phyloP scores from a whole-genome alignment of 768 basidiomycete genomes.

The Podaxis rugospora region DNA sequence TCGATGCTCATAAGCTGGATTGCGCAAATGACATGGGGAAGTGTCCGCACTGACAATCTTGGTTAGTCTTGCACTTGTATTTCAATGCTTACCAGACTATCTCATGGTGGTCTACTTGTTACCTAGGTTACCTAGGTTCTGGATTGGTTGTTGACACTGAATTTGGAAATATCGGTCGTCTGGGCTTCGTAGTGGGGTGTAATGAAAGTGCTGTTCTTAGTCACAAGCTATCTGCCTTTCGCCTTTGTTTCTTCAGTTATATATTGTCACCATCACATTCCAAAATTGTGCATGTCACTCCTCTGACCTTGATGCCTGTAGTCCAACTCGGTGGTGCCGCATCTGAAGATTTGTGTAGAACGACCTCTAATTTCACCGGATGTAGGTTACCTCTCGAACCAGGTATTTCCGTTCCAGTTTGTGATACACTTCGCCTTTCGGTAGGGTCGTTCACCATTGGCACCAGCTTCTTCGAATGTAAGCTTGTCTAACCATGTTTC shows the following conservation, averaged over 20 bases:
- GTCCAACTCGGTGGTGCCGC: neutral
- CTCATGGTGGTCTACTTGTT: neutral
- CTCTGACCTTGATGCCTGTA: neutral
- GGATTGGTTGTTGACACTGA: neutral
- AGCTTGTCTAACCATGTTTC: neutral
- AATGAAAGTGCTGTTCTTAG: neutral
- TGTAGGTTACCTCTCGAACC: neutral
- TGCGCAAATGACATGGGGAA: neutral
- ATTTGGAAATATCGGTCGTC: neutral
- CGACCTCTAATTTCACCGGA: neutral
- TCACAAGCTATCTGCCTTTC: slow-evolving; percentile 5
- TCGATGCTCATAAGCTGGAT: neutral
- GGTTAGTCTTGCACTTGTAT: neutral
- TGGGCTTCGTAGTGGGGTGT: neutral
- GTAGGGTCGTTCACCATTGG: neutral
- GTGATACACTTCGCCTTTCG: too few species aligned
- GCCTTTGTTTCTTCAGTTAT: neutral
- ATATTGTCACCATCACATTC: neutral
- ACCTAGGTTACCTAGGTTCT: neutral
- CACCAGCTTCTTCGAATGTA: neutral
- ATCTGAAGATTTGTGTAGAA: neutral
- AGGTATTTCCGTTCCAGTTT: too few species aligned
- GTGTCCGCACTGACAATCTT: neutral
- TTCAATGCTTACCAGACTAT: neutral
- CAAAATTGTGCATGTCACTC: neutral